Percentiles rank a stretch among this genome's conserved stretches.
These are phyloP conservation scores for Protomyces inundatus DNA, from an alignment of 1,139 yeast species.

Conservation along the genomic window DNA sequence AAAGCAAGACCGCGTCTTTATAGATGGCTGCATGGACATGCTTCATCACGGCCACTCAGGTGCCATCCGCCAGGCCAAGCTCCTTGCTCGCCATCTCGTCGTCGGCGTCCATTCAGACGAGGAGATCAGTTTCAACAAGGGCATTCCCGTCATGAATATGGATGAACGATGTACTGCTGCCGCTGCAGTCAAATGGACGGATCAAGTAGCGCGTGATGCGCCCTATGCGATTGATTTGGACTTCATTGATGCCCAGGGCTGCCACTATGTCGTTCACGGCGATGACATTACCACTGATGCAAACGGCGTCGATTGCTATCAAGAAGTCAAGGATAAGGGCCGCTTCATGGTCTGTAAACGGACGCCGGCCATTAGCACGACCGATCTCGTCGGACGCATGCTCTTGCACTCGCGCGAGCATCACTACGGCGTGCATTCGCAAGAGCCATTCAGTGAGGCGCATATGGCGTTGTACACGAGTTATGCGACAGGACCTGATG, in stretches of 20 bases:
- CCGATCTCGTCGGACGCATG: slow-evolving; percentile 92
- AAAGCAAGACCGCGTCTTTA: slow-evolving; percentile 11
- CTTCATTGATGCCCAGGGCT: slow-evolving; percentile 67
- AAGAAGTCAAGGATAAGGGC: slow-evolving; percentile 51
- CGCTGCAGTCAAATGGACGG: slow-evolving; percentile 85
- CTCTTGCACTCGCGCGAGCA: slow-evolving; percentile 56
- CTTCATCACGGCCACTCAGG: slow-evolving; percentile 68
- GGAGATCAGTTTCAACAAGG: slow-evolving; percentile 75
- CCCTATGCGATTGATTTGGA: slow-evolving; percentile 93
- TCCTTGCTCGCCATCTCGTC: slow-evolving; percentile 62
- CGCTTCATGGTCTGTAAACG: slow-evolving; percentile 82
- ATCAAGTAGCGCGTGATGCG: slow-evolving; percentile 65
- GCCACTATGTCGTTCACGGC: slow-evolving; percentile 91
- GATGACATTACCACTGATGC: slow-evolving; percentile 97
- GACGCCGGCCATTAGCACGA: slow-evolving; percentile 89
- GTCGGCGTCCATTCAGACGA: slow-evolving; percentile 93
- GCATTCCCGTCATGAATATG: slow-evolving; percentile 86
- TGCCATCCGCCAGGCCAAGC: slow-evolving; percentile 88
- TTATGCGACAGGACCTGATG: slow-evolving; percentile 35
- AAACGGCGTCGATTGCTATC: slow-evolving; percentile 88
- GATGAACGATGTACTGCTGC: slow-evolving; percentile 74
- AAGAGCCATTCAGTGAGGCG: slow-evolving; percentile 6
- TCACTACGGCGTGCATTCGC: slow-evolving; percentile 40
- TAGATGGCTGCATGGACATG: slow-evolving; percentile 24
- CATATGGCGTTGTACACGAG: slow-evolving; percentile 13